Evolutionary conservation across 371 early-diverging fungal genomes (phyloP), one percentile per base, ranked within the genome.

Genomic region (Syncephalastrum racemosum): DNA sequence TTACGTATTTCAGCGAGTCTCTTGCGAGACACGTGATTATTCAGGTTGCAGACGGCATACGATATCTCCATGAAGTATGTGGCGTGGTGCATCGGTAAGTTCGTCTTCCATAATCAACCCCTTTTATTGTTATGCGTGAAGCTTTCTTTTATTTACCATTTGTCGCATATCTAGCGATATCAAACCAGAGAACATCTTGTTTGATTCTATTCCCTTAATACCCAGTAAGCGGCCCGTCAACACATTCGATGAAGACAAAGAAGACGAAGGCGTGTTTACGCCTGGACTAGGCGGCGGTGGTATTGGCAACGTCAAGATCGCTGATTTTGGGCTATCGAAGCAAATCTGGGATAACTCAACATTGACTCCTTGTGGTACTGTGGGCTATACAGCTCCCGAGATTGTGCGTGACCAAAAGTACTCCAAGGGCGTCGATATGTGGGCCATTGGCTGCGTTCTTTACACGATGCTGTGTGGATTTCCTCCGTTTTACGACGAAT

Each of bases 41-140:
- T 20, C 97, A 99, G 73, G 90, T 99, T 7, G 90, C 96, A 4
- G 83, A 87, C 51, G 97, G 91, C 4, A 79, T 99, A 45, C 82
- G 86, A 25, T 93, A 94, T 68, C 82, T 97, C 49, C 99, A 99
- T 66, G 85, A 85, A 42, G 90, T 90, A 52, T 81, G 83, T 62
- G 92, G 92, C 44, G 87, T 97, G 12, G 92, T 94, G 3, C 97
- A 97, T 65, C 87, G 97, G 79, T 76, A 69, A 60, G 53, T 24
- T 20, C n/a, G n/a, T n/a, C n/a, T n/a, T 67, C 63, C 6, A 31
- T 31, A 2, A 2, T 3, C 36, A 31, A 25, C 25, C 5, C 4
- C 49, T 25, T 18, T 20, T 2, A 12, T 23, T 18, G 0, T 16
- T 10, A 3, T 49, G 24, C 3, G 18, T 0, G 22, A 69, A 41